Percentiles rank a stretch among this genome's conserved stretches.
phyloP scores from a whole-genome alignment of 192 early-diverging fungal species.

The Gigaspora rosea region DNA sequence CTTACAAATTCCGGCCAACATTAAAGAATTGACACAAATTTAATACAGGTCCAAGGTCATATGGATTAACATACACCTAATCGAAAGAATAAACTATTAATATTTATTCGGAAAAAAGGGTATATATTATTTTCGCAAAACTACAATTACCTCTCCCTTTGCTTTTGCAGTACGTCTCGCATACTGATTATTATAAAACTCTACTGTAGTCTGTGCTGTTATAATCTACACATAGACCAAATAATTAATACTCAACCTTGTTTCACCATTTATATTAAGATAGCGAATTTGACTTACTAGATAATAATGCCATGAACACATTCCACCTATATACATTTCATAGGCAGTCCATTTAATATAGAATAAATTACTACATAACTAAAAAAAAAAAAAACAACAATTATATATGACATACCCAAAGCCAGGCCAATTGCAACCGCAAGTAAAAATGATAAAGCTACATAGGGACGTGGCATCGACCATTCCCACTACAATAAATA shows the following conservation, averaged over 20 bases:
- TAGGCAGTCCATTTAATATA: not conserved
- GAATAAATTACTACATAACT: not conserved
- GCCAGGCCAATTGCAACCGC: slow-evolving; percentile 57
- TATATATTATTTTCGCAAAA: not conserved
- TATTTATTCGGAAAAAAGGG: not conserved
- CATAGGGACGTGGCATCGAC: slow-evolving; percentile 49
- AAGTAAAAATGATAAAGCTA: slow-evolving; percentile 54
- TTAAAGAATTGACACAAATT: slow-evolving; percentile 57
- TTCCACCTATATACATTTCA: slow-evolving; percentile 38
- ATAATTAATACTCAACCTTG: not conserved
- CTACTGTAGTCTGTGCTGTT: slow-evolving; percentile 63
- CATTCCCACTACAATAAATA: slow-evolving; percentile 52
- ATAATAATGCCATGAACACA: slow-evolving; percentile 62
- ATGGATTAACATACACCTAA: slow-evolving; percentile 46
- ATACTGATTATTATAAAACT: slow-evolving; percentile 61
- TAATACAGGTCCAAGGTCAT: slow-evolving; percentile 46
- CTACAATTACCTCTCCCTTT: slow-evolving; percentile 47
- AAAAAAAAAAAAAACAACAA: no score
- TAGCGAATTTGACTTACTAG: slow-evolving; percentile 41
- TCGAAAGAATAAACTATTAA: not conserved
- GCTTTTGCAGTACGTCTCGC: slow-evolving; percentile 50
- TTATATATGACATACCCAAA: slow-evolving; percentile 33
- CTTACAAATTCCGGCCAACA: slow-evolving; percentile 52
- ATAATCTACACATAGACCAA: slow-evolving; percentile 39
- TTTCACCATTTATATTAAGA: not conserved